A percentile compares a stretch with the other conserved stretches of the same genome.
Evolutionary conservation across 1,284 basidiomycete species (phyloP).

Genomic region (Irpex sp.): DNA sequence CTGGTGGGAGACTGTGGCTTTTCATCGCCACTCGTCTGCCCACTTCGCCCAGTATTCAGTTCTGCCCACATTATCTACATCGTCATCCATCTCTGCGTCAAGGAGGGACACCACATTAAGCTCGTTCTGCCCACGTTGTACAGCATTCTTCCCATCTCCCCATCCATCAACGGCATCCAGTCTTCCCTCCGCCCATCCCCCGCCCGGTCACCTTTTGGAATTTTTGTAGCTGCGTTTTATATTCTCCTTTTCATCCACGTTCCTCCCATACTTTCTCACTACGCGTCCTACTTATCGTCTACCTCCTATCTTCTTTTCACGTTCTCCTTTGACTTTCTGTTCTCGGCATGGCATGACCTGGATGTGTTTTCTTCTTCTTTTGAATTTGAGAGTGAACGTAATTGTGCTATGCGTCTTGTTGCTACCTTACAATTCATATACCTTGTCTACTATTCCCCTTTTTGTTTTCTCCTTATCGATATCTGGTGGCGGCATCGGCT

Average conservation of each 20-base stretch:
- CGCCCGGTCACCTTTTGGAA: background rate
- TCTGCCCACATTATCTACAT: background rate
- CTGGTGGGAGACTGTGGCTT: background rate
- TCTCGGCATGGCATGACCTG: background rate
- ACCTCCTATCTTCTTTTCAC: background rate
- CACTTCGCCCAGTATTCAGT: background rate
- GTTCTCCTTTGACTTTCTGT: background rate
- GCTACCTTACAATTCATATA: constrained; percentile 11
- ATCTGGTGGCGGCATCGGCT: background rate
- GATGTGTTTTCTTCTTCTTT: background rate
- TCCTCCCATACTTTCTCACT: background rate
- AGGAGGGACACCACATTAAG: background rate
- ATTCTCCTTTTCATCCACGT: background rate
- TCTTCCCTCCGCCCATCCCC: background rate
- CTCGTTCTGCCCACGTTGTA: background rate
- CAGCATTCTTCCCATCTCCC: background rate
- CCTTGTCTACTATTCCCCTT: constrained; percentile 2
- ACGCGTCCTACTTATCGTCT: background rate
- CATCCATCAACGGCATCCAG: background rate
- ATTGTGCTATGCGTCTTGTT: constrained; percentile 7
- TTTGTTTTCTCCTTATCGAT: background rate
- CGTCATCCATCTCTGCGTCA: background rate
- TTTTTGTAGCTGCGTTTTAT: background rate
- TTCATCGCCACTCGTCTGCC: background rate
- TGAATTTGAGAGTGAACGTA: background rate